Conservation (phyloP, 495 filamentous ascomycete genomes). For the Eremomyces bilateralis region DNA sequence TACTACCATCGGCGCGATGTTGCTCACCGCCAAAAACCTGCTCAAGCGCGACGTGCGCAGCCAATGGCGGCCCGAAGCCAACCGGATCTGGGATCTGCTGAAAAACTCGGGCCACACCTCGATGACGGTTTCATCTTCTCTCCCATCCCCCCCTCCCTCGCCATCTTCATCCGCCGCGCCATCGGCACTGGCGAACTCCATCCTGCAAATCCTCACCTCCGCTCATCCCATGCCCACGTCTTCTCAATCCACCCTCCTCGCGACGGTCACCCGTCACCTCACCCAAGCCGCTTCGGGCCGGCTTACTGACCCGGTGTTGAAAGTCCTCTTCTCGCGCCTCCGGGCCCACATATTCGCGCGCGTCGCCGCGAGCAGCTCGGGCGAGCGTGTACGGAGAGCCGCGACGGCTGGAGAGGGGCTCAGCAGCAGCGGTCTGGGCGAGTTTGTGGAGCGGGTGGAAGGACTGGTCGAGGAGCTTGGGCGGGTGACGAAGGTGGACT, state of each 20-base stretch:
- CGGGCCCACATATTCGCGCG: slow-evolving; percentile 54
- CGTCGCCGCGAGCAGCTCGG: slow-evolving; percentile 51
- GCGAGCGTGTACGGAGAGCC: slow-evolving; percentile 60
- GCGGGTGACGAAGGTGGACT: slow-evolving; percentile 57
- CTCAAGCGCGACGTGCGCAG: slow-evolving; percentile 79
- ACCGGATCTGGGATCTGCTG: slow-evolving; percentile 35
- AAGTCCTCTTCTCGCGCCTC: slow-evolving; percentile 55
- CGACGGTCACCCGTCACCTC: slow-evolving; percentile 35
- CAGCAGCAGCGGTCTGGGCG: slow-evolving; percentile 56
- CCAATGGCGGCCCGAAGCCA: slow-evolving; percentile 74
- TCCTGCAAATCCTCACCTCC: slow-evolving; percentile 58
- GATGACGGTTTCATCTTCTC: neutral
- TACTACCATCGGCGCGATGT: slow-evolving; percentile 57
- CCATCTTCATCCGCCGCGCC: too few relatives aligned
- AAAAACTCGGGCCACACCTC: slow-evolving; percentile 7
- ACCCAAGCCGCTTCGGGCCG: slow-evolving; percentile 18
- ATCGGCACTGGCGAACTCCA: slow-evolving; percentile 15
- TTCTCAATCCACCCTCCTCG: slow-evolving; percentile 33
- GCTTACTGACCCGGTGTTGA: slow-evolving; percentile 58
- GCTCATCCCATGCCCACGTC: slow-evolving; percentile 57
- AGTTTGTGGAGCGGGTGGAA: slow-evolving; percentile 74
- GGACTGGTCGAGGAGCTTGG: slow-evolving; percentile 60
- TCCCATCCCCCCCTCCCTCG: neutral
- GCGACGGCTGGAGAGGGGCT: slow-evolving; percentile 68
- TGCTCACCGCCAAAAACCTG: slow-evolving; percentile 84